These are phyloP conservation scores for Scutellaria galericulata DNA, from an alignment of 257 asterid species.

Conservation along the genomic window DNA sequence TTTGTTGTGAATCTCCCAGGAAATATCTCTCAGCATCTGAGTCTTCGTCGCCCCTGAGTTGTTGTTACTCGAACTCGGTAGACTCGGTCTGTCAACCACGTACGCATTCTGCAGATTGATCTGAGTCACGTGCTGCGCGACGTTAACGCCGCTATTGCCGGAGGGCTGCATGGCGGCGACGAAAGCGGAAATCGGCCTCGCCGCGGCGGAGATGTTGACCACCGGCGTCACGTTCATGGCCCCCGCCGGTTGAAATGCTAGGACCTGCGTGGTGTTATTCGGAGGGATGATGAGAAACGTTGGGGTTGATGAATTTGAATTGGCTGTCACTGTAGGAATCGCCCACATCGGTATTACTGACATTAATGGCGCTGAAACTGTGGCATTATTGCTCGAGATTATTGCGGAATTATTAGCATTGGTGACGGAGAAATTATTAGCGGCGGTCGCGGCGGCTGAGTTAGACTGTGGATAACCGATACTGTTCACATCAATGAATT, in stretches of 20 bases:
- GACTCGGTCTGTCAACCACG: slow-evolving; percentile 29
- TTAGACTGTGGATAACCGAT: slow-evolving; percentile 14
- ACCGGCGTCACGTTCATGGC: slow-evolving; percentile 41
- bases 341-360: slow-evolving; percentile 58
- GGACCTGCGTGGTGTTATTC: slow-evolving; percentile 54
- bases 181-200: slow-evolving; percentile 46
- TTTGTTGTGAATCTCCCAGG: slow-evolving; percentile 57
- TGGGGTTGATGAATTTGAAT: slow-evolving; percentile 43
- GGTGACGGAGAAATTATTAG: slow-evolving; percentile 23
- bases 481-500: slow-evolving; percentile 39
- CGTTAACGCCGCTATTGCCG: slow-evolving; percentile 25
- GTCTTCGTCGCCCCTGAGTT: slow-evolving; percentile 32
- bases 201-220: slow-evolving; percentile 46
- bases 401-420: slow-evolving; percentile 37
- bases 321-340: slow-evolving; percentile 42
- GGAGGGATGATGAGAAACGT: slow-evolving; percentile 55
- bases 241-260: slow-evolving; percentile 50
- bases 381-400: slow-evolving; percentile 41
- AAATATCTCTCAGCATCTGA: slow-evolving; percentile 47
- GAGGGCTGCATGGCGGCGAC: slow-evolving; percentile 43
- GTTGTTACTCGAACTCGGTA: slow-evolving; percentile 42
- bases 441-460: slow-evolving; percentile 3
- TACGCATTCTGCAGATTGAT: slow-evolving; percentile 37
- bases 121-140: slow-evolving; percentile 39
- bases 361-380: slow-evolving; percentile 66